These are phyloP conservation scores for Taphrina communis DNA, from an alignment of 1,139 yeast species.

Conservation along the genomic window DNA sequence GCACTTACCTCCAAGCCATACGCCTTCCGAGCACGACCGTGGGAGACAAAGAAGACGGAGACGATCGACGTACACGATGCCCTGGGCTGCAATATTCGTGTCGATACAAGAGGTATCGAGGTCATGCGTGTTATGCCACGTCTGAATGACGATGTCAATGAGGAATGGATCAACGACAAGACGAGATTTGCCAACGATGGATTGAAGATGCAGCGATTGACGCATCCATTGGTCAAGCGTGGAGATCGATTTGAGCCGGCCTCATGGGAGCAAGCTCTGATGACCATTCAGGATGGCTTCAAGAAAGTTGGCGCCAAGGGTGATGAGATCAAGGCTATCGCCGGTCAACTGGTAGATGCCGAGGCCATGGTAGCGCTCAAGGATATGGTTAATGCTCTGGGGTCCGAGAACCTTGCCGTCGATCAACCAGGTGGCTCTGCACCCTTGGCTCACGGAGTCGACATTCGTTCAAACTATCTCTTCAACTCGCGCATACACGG, in stretches of 20 bases:
- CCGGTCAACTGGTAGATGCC: conserved; percentile 83
- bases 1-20: conserved; percentile 89
- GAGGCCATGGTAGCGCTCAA: conserved; percentile 82
- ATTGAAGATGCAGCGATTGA: conserved; percentile 81
- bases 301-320: conserved; percentile 64
- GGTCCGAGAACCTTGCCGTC: conserved; percentile 80
- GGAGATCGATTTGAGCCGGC: conserved; percentile 76
- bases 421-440: conserved; percentile 65
- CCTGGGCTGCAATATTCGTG: conserved; percentile 79
- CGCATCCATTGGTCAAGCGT: conserved; percentile 76
- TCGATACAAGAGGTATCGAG: conserved; percentile 85
- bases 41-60: conserved; percentile 92
- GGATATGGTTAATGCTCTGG: conserved; percentile 76
- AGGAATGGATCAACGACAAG: conserved; percentile 92
- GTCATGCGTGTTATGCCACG: conserved; percentile 89
- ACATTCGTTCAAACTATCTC: conserved; percentile 76
- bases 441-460: conserved; percentile 73
- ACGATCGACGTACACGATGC: conserved; percentile 86
- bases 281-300: conserved; percentile 71
- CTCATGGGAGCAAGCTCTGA: conserved; percentile 87
- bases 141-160: conserved; percentile 83
- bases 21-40: conserved; percentile 89
- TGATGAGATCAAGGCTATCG: conserved; percentile 77
- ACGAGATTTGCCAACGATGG: conserved; percentile 87
- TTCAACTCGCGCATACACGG: conserved; percentile 83